phyloP scores from a whole-genome alignment of 108 stramenopile species.

The Cyclostephanos tholiformis region DNA sequence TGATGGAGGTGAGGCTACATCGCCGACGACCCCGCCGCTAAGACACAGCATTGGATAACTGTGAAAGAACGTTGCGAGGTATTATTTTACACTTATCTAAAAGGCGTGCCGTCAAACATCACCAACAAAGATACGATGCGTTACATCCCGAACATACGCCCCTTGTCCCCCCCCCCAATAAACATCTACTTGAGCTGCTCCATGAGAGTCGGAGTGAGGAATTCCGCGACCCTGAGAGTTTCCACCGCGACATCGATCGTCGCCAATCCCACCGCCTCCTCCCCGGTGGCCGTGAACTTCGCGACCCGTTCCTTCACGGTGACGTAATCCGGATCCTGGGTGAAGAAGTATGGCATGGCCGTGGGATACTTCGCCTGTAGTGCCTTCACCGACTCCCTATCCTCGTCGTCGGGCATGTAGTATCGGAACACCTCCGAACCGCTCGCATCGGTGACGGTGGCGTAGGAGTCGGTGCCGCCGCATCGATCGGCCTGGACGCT shows the following conservation, averaged over 20 bases:
- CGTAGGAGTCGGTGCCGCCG: conserved; percentile 83
- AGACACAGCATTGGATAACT: too few relatives aligned
- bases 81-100: too few relatives aligned
- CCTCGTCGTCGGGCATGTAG: conserved; percentile 91
- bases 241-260: conserved; percentile 88
- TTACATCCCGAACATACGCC: too few relatives aligned
- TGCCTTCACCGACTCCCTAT: conserved; percentile 67
- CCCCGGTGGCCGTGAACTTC: conserved; percentile 71
- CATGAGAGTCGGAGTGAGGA: conserved; percentile 75
- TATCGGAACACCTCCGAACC: conserved; percentile 87
- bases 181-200: conserved; percentile 82
- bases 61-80: too few relatives aligned
- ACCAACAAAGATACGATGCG: not conserved
- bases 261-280: conserved; percentile 80
- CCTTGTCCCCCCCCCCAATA: too few relatives aligned
- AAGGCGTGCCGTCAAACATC: too few relatives aligned
- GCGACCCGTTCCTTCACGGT: conserved; percentile 91
- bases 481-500: conserved; percentile 87
- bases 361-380: conserved; percentile 79
- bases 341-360: conserved; percentile 93
- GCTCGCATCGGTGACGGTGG: conserved; percentile 70
- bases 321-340: conserved; percentile 90
- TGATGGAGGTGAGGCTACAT: too few relatives aligned
- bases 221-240: conserved; percentile 90
- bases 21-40: too few relatives aligned